Percentiles rank a stretch among this genome's conserved stretches.
Evolutionary conservation across 345 rosid species (phyloP).

Genomic region (Bruguiera gymnorhiza): DNA sequence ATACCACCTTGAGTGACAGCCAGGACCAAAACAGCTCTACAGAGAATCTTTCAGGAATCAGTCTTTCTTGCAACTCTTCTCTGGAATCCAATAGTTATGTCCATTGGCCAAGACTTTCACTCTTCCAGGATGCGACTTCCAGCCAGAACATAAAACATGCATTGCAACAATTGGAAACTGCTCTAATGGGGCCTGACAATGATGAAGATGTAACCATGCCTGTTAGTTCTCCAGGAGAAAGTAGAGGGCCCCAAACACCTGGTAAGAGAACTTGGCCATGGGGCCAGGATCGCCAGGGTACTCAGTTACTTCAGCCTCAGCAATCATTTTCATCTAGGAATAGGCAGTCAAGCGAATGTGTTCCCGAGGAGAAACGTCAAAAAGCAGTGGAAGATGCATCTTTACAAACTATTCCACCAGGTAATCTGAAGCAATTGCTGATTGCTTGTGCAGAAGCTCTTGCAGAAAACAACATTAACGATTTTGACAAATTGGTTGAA

Average conservation of each 20-base stretch:
- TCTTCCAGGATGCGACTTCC: conserved; percentile 26
- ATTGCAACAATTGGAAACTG: conserved; percentile 46
- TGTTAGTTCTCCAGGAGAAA: conserved; percentile 18
- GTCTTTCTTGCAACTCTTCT: conserved; percentile 48
- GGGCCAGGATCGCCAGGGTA: conserved; percentile 29
- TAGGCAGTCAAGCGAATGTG: conserved; percentile 28
- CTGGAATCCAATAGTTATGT: conserved; percentile 33
- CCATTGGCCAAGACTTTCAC: conserved; percentile 39
- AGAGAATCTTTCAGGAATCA: conserved; percentile 42
- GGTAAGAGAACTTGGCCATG: conserved; percentile 31
- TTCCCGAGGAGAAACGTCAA: conserved; percentile 32
- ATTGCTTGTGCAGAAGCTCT: conserved; percentile 60
- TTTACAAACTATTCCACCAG: conserved; percentile 25
- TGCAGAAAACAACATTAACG: conserved; percentile 37
- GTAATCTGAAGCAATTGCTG: conserved; percentile 46
- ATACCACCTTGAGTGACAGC: conserved; percentile 42
- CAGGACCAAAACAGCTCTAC: conserved; percentile 49
- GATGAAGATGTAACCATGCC: conserved; percentile 29
- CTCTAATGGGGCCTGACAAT: conserved; percentile 49
- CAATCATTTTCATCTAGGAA: conserved; percentile 26
- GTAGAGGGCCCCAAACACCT: conserved; percentile 27
- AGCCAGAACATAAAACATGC: conserved; percentile 36
- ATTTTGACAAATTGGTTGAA: conserved; percentile 42
- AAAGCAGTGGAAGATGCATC: conserved; percentile 25
- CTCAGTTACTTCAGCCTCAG: conserved; percentile 34